Percentiles rank a stretch among this genome's conserved stretches.
phyloP scores from a whole-genome alignment of 441 rosid genomes.

The Raphanus hybrid region DNA sequence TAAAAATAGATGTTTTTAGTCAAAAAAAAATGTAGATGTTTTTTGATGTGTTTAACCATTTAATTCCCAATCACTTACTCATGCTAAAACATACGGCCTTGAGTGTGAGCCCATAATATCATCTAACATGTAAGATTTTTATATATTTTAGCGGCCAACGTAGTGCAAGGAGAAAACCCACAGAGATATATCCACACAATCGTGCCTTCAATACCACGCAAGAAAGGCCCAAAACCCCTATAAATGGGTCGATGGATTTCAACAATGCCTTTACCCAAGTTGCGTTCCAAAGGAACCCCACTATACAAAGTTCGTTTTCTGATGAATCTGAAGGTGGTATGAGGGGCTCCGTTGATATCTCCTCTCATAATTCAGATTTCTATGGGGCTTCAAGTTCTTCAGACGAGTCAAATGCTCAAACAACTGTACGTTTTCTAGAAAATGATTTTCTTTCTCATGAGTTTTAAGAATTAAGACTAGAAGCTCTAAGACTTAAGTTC shows the following conservation, averaged over 20 bases:
- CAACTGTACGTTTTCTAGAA: conserved; percentile 20
- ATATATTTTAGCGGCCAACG: conserved; percentile 25
- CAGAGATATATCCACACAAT: conserved; percentile 41
- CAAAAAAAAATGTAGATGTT: neutral
- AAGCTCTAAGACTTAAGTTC: neutral
- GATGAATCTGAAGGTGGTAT: conserved; percentile 41
- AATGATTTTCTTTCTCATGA: neutral
- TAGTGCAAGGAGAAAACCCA: conserved; percentile 1
- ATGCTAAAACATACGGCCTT: neutral
- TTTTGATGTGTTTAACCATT: neutral
- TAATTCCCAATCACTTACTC: neutral
- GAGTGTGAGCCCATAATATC: neutral
- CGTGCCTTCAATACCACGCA: conserved; percentile 36
- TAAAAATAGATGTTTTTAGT: too few species aligned
- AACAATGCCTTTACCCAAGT: conserved; percentile 36
- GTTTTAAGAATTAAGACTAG: neutral
- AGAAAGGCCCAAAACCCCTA: conserved; percentile 34
- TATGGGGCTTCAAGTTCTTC: conserved; percentile 37
- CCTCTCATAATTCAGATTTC: conserved; percentile 43
- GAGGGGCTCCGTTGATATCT: conserved; percentile 49
- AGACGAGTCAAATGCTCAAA: conserved; percentile 24
- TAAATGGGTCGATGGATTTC: conserved; percentile 45
- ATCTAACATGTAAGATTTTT: neutral
- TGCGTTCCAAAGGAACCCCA: conserved; percentile 37
- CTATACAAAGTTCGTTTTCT: conserved; percentile 32